Evolutionary conservation across 495 filamentous ascomycete genomes (phyloP), one percentile per base, ranked within the genome.

Genomic region (Annulohypoxylon bovei): DNA sequence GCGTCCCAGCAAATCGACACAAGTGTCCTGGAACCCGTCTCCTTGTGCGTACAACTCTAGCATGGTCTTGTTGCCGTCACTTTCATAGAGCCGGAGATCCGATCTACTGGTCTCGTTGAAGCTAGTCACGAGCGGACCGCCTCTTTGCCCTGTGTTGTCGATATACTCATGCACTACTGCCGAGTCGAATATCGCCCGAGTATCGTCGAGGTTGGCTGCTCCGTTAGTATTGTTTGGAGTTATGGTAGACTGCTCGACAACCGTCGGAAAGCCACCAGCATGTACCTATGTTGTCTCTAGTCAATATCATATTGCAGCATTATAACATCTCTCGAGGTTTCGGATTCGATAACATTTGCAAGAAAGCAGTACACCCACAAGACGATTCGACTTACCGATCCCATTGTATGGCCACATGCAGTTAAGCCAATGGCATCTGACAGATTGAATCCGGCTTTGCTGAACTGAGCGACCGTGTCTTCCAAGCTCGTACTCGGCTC

Each of bases 401-500:
- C 84, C 32, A 87, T 68, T 4, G 85, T 80, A 62, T 87, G 85
- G 2, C 85, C 85, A 68, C 84, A 86, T 11, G 84, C 84, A 6
- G 79, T 81, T 62, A 86, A 77, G 14, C 67, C 76, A 40, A 88
- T 85, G 67, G 84, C 83, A 52, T 86, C 81, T 6, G 75, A 76
- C 4, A 59, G 71, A 53, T 81, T 78, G 65, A 83, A 84, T 1
- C 85, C 84, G 18, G 82, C 71, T 56, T 81, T 73, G 6, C 60
- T 23, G 44, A 85, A 85, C 50, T 83, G 80, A 39, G 71, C 75
- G 25, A 81, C 70, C 25, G 83, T 84, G 2, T 76, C 78, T 28
- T 77, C 74, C 11, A 81, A 39, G 11, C 65, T 76, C 37, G 83
- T 83, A 54, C 83, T 75, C 0, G 84, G 82, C 58, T 82, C 81